Evolutionary conservation across 2,329 filamentous ascomycete species (phyloP), one percentile per base, ranked within the genome.

Genomic region (Exophiala lecanii-corni): DNA sequence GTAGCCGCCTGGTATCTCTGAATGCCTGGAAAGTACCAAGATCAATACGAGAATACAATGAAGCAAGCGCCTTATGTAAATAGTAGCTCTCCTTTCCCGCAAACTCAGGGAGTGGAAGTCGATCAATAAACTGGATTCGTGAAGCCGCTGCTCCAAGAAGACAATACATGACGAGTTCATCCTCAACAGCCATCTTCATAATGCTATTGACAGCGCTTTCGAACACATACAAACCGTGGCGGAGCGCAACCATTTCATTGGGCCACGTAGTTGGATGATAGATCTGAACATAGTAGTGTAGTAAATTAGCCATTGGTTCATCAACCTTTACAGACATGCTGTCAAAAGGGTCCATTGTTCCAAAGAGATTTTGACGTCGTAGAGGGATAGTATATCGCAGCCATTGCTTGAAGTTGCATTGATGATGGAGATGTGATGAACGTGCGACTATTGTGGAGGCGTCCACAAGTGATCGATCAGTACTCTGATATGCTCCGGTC

Each of bases 221-320:
- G 19, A 45, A 45, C 15, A 35, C 25, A 20, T 45, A 45, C 4
- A 17, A 12, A 2, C 43, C 43, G 9, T 39, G 37, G 1, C 37
- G 37, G 21, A 45, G 43, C 10, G 28, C 37, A 5, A 30, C 6
- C 35, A 34, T 45, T 20, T 45, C 43, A 26, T 45, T 45, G n/a
- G 43, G 43, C 37, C 38, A 45, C 15, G 36, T 20, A 3, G 43
- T 31, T 10, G 43, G 43, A 28, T 45, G 43, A 25, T 45, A 45
- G 19, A 45, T 16, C 10, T 39, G 26, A 25, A 36, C 38, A 13
- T 45, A 45, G 28, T 45, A 45, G 21, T 45, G 36, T 2, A 45
- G 19, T 16, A 45, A 23, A 7, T 28, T 17, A 18, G 20, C 37
- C 20, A 45, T 23, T 15, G 16, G 28, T 13, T 26, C 18, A 18